A percentile compares a stretch with the other conserved stretches of the same genome.
phyloP scores from a whole-genome alignment of 2,329 filamentous ascomycete genomes.

The Colletotrichum australisinense region DNA sequence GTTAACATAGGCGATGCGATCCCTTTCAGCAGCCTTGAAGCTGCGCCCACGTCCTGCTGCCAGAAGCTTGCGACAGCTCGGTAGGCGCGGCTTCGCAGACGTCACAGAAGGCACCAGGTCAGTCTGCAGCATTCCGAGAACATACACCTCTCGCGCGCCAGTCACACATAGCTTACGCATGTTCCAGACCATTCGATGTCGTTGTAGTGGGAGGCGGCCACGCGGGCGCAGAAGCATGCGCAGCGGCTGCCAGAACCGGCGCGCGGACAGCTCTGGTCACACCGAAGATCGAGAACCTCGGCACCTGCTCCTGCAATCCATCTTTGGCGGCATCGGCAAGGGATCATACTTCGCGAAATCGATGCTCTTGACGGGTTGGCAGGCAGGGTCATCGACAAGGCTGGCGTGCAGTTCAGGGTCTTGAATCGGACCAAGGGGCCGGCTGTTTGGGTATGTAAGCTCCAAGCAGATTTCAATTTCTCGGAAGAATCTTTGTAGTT shows the following conservation, averaged over 20 bases:
- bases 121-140: slow-evolving; percentile 2
- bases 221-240: slow-evolving; percentile 92
- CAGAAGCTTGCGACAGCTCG: slow-evolving; percentile 5
- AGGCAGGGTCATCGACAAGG: slow-evolving; percentile 90
- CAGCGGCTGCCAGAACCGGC: slow-evolving; percentile 88
- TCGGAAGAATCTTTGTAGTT: neutral
- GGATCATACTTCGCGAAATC: slow-evolving; percentile 93
- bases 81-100: slow-evolving; percentile 44
- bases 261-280: slow-evolving; percentile 92
- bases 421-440: slow-evolving; percentile 92
- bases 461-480: neutral
- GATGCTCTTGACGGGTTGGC: slow-evolving; percentile 94
- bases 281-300: slow-evolving; percentile 87
- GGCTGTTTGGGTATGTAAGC: slow-evolving; percentile 81
- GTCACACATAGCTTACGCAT: slow-evolving; percentile 10
- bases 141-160: slow-evolving; percentile 25
- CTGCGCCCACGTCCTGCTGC: slow-evolving; percentile 6
- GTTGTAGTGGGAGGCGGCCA: slow-evolving; percentile 96
- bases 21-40: slow-evolving; percentile 19
- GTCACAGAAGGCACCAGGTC: slow-evolving; percentile 45
- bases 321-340: slow-evolving; percentile 98
- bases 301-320: slow-evolving; percentile 96
- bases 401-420: slow-evolving; percentile 92
- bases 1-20: slow-evolving; percentile 6
- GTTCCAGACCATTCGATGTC: slow-evolving; percentile 81